A percentile compares a stretch with the other conserved stretches of the same genome.
Conservation (phyloP, 202 grass and related monocot genomes). For the Digitaria exilis region DNA sequence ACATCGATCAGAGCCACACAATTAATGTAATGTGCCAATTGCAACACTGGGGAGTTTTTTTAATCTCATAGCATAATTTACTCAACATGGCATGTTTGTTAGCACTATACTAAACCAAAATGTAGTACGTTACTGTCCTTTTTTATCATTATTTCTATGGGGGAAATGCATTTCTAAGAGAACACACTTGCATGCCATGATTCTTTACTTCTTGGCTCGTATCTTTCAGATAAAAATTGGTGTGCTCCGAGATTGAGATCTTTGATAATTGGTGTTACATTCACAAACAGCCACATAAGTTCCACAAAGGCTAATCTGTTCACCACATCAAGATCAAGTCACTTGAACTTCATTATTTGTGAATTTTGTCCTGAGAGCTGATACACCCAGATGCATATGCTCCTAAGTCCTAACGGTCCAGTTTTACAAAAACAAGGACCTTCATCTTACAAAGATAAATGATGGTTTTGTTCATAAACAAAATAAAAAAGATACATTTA, state of each 20-base stretch:
- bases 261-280: not conserved
- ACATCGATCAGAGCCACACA: not conserved
- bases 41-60: not conserved
- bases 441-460: no score
- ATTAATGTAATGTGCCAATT: not conserved
- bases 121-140: not conserved
- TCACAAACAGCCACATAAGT: not conserved
- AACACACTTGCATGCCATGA: not conserved
- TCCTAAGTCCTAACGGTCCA: no score
- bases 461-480: not conserved
- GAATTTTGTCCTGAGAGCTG: not conserved
- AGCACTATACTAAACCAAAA: not conserved
- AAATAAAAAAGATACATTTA: not conserved
- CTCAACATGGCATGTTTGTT: not conserved
- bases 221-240: not conserved
- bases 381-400: not conserved
- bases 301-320: not conserved
- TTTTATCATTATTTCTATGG: not conserved
- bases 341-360: no score
- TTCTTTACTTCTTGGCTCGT: not conserved
- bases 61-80: not conserved
- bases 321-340: no score
- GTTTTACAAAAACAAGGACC: not conserved
- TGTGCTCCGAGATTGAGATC: not conserved
- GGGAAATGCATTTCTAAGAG: not conserved